Conservation (phyloP, 1,139 yeast genomes). For the Kodamaea ohmeri region DNA sequence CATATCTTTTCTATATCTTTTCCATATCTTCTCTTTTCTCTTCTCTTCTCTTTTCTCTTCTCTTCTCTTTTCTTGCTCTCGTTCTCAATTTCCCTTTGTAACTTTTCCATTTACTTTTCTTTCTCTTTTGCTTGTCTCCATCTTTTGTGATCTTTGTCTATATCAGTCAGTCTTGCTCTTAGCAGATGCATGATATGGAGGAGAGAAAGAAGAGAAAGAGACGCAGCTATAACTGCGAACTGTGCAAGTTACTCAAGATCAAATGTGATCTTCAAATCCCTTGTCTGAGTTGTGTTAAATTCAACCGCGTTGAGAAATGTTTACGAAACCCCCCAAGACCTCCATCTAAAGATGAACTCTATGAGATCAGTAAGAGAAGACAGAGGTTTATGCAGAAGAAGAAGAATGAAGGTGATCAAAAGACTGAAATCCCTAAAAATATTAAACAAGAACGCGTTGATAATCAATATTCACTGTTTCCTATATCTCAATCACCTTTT, state of each 20-base stretch:
- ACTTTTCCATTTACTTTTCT: too few relatives aligned
- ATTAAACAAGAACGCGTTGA: background rate
- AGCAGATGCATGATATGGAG: background rate
- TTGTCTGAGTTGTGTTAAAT: slow-evolving; percentile 47
- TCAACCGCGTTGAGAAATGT: slow-evolving; percentile 41
- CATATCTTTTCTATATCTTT: too few relatives aligned
- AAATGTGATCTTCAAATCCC: slow-evolving; percentile 52
- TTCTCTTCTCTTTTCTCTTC: too few relatives aligned
- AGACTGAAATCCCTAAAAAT: background rate
- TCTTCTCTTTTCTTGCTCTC: too few relatives aligned
- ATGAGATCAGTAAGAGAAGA: slow-evolving; percentile 19
- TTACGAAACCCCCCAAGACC: slow-evolving; percentile 45
- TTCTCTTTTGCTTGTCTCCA: too few relatives aligned
- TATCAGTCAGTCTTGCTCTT: background rate
- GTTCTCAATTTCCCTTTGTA: too few relatives aligned
- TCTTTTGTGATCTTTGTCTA: background rate
- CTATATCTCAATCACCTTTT: too few relatives aligned
- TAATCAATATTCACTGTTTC: too few relatives aligned
- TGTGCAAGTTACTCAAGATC: slow-evolving; percentile 51
- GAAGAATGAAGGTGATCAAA: background rate
- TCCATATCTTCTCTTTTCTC: too few relatives aligned
- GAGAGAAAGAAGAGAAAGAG: slow-evolving; percentile 31
- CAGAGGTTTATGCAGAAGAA: slow-evolving; percentile 14
- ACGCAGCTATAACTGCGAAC: slow-evolving; percentile 57
- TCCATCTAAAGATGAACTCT: slow-evolving; percentile 32